These are phyloP conservation scores for Magnolia sinica DNA, from an alignment of 164 flowering plant species.

Conservation along the genomic window DNA sequence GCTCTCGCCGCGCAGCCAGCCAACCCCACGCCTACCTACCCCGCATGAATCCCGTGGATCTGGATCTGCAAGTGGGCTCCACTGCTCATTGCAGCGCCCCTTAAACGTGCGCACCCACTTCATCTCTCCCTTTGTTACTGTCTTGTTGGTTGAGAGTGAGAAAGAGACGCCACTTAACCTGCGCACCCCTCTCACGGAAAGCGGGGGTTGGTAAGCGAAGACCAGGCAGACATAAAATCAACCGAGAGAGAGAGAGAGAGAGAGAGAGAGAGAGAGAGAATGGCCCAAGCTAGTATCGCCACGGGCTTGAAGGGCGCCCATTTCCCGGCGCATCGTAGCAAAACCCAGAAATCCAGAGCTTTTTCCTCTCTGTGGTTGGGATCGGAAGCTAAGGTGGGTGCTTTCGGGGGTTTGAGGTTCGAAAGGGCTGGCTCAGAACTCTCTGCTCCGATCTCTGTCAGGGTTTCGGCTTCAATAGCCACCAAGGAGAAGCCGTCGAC, in stretches of 20 bases:
- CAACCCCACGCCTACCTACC: not conserved
- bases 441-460: conserved; percentile 14
- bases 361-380: conserved; percentile 29
- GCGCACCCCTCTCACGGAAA: not conserved
- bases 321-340: not conserved
- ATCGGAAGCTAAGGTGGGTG: conserved; percentile 20
- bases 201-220: not conserved
- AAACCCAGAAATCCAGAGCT: conserved; percentile 24
- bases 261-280: not conserved
- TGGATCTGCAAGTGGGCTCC: not conserved
- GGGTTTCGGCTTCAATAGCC: conserved; percentile 58
- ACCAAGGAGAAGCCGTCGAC: conserved; percentile 65
- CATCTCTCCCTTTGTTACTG: not conserved
- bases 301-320: conserved; percentile 7
- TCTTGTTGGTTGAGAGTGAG: not conserved
- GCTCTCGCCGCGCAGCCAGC: not conserved
- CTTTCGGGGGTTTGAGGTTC: conserved; percentile 25
- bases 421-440: conserved; percentile 3
- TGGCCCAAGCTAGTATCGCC: conserved; percentile 28
- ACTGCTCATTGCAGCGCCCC: not conserved
- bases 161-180: not conserved
- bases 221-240: not conserved
- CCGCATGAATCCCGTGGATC: not conserved
- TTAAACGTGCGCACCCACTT: conserved; percentile 5
- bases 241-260: not conserved